Conservation (phyloP, 805 yeast species). For the Myxozyma vanderwaltii region DNA sequence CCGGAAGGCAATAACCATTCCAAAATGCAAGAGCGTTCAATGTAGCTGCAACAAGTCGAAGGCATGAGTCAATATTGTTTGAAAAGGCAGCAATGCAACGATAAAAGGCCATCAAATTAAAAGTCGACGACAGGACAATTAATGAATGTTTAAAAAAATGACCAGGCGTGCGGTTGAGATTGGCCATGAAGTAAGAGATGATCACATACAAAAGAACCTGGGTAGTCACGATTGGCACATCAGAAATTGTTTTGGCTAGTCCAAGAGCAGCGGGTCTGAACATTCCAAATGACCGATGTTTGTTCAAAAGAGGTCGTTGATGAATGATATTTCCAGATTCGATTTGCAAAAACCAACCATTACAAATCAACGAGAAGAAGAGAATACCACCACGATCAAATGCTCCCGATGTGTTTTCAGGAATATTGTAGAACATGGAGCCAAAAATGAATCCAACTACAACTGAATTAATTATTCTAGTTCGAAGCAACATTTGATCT, state of each 20-base stretch:
- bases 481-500: constrained; percentile 25
- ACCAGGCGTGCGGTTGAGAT: constrained; percentile 56
- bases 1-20: constrained; percentile 54
- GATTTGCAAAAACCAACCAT: constrained; percentile 61
- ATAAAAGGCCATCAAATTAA: constrained; percentile 51
- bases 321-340: constrained; percentile 54
- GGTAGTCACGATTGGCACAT: constrained; percentile 54
- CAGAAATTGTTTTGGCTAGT: constrained; percentile 61
- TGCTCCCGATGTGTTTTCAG: constrained; percentile 51
- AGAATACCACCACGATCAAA: constrained; percentile 57
- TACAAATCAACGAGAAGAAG: constrained; percentile 59
- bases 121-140: constrained; percentile 49
- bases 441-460: constrained; percentile 58
- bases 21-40: constrained; percentile 47
- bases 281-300: constrained; percentile 59
- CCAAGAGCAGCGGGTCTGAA: constrained; percentile 69
- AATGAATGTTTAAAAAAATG: constrained; percentile 53
- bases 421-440: constrained; percentile 53
- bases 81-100: constrained; percentile 46
- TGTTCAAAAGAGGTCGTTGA: constrained; percentile 62
- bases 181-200: constrained; percentile 57
- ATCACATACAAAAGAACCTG: constrained; percentile 53
- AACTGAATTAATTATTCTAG: constrained; percentile 39
- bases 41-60: constrained; percentile 50
- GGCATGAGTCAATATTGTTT: constrained; percentile 44